Evolutionary conservation across 1,284 basidiomycete genomes (phyloP).

Genomic region (Golubevia sp.): DNA sequence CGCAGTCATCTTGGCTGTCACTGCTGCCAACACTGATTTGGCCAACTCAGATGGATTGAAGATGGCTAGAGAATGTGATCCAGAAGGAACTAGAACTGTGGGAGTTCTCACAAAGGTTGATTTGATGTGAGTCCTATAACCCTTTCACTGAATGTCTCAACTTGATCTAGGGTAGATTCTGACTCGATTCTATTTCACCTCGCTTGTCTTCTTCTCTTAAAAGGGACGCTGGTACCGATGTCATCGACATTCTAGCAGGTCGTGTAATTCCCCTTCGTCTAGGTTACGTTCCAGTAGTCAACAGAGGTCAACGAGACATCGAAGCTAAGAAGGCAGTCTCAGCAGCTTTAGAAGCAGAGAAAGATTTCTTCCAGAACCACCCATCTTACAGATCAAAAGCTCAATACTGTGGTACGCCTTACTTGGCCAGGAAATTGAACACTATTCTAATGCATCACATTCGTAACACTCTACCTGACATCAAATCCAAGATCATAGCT

Average conservation of each 20-base stretch:
- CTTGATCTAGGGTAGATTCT: too few relatives aligned
- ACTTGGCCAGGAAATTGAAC: conserved; percentile 94
- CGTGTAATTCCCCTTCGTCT: conserved; percentile 87
- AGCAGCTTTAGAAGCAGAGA: conserved; percentile 84
- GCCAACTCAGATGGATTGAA: conserved; percentile 98
- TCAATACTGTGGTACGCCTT: conserved; percentile 95
- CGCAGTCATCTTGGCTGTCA: conserved; percentile 85
- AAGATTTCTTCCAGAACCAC: conserved; percentile 91
- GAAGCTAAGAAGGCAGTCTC: conserved; percentile 81
- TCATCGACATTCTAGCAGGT: conserved; percentile 97
- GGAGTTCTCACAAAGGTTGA: conserved; percentile 98
- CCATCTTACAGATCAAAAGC: conserved; percentile 88
- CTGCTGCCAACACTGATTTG: conserved; percentile 92
- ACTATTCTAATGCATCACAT: conserved; percentile 99
- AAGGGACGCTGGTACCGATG: conserved; percentile 94
- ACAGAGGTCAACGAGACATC: conserved; percentile 95
- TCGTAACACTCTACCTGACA: conserved; percentile 91
- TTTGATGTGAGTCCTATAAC: conserved; percentile 78
- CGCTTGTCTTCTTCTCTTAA: not conserved
- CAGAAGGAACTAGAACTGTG: conserved; percentile 90
- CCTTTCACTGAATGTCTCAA: not conserved
- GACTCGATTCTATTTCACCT: not conserved
- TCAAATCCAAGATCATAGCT: conserved; percentile 86
- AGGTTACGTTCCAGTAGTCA: conserved; percentile 95
- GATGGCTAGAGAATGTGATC: conserved; percentile 93